Evolutionary conservation across 768 basidiomycete species (phyloP).

Genomic region (Rossbeevera mucosa): DNA sequence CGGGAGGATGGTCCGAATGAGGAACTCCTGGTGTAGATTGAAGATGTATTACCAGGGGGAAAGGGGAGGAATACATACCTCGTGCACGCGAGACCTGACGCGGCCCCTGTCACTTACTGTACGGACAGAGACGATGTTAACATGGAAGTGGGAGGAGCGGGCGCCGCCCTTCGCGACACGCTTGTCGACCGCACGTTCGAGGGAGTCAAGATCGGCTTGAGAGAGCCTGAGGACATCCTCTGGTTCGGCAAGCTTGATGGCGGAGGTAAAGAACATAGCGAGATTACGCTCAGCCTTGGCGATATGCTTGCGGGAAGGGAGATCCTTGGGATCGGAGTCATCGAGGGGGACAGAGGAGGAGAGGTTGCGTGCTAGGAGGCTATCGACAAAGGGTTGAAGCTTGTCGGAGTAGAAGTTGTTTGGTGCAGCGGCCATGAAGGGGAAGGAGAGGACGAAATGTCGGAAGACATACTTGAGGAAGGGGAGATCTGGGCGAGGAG

Average conservation of each 20-base stretch:
- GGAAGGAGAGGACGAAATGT: constrained; percentile 91
- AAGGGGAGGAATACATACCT: constrained; percentile 49
- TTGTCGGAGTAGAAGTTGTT: constrained; percentile 91
- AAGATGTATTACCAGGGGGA: neutral
- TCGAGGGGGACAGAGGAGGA: constrained; percentile 58
- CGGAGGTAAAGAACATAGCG: constrained; percentile 73
- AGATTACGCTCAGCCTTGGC: constrained; percentile 82
- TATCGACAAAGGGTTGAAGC: constrained; percentile 89
- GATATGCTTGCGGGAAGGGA: constrained; percentile 63
- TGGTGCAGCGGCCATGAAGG: constrained; percentile 87
- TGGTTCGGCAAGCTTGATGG: constrained; percentile 73
- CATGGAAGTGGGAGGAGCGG: constrained; percentile 64
- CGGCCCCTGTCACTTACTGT: constrained; percentile 80
- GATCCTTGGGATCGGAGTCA: constrained; percentile 52
- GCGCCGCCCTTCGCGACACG: constrained; percentile 47
- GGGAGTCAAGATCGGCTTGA: constrained; percentile 75
- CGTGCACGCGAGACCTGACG: constrained; percentile 80
- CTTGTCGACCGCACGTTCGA: constrained; percentile 68
- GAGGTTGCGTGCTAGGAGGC: constrained; percentile 76
- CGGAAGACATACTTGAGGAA: constrained; percentile 87
- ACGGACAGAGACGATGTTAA: constrained; percentile 88
- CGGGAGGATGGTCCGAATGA: constrained; percentile 80
- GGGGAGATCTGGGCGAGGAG: constrained; percentile 67
- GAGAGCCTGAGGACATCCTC: constrained; percentile 91
- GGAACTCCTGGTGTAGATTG: constrained; percentile 69